These are phyloP conservation scores for Aspergillus luchuensis DNA, from an alignment of 2,329 filamentous ascomycete genomes.

Conservation along the genomic window DNA sequence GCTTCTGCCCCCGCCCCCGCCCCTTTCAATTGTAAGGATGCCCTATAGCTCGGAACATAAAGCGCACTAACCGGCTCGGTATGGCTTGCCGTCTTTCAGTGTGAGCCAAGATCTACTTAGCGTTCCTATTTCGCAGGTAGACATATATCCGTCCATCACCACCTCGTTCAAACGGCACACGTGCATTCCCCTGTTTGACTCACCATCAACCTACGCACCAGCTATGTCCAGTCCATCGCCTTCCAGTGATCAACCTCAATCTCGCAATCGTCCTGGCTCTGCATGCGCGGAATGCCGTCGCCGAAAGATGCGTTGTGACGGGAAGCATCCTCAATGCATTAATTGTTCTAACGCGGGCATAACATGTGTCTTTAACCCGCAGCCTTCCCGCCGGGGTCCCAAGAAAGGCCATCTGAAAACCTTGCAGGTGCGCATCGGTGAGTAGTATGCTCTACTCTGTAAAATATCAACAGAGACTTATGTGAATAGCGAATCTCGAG, in stretches of 20 bases:
- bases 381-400: constrained; percentile 5
- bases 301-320: constrained; percentile 15
- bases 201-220: background rate
- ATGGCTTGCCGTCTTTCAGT: background rate
- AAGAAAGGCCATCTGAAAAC: constrained; percentile 13
- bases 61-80: background rate
- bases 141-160: background rate
- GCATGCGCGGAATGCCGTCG: constrained; percentile 17
- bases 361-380: constrained; percentile 6
- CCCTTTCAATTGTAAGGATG: background rate
- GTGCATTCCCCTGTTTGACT: too few species aligned
- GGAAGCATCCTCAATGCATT: constrained; percentile 12
- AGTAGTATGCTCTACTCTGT: background rate
- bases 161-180: background rate
- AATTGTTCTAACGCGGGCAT: constrained; percentile 1
- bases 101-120: background rate
- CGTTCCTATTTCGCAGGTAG: background rate
- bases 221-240: background rate
- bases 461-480: background rate
- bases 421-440: constrained; percentile 13
- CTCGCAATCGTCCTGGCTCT: constrained; percentile 14
- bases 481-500: constrained; percentile 5
- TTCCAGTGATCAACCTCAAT: background rate
- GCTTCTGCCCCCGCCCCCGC: too few species aligned
- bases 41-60: background rate